These are phyloP conservation scores for Trichosanthes truncata DNA, from an alignment of 306 rosid species.

Conservation along the genomic window DNA sequence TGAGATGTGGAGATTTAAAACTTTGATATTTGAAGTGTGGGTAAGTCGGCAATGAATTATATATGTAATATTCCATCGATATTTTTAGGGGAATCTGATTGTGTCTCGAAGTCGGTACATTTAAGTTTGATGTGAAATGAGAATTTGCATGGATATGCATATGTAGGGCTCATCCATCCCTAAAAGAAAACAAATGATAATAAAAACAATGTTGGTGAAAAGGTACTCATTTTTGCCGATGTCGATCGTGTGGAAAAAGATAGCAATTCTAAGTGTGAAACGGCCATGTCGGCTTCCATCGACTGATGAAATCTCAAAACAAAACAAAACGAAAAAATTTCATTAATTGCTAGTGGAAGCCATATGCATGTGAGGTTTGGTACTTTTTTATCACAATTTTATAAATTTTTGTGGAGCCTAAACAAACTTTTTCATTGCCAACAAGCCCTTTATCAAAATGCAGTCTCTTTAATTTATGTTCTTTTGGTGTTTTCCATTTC, in stretches of 20 bases:
- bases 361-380: neutral
- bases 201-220: neutral
- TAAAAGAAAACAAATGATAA: neutral
- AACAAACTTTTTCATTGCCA: too few species aligned
- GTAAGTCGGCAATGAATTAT: neutral
- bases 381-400: neutral
- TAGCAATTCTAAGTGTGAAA: neutral
- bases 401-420: too few species aligned
- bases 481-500: too few species aligned
- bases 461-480: too few species aligned
- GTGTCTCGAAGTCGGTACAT: neutral
- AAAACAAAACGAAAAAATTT: neutral
- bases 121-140: conserved; percentile 7
- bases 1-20: neutral
- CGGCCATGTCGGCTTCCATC: neutral
- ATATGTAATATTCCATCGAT: neutral
- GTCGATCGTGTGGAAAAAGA: neutral
- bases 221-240: neutral
- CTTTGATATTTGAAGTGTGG: neutral
- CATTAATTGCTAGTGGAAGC: neutral
- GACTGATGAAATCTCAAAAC: too few species aligned
- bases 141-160: conserved; percentile 3
- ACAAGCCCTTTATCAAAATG: too few species aligned
- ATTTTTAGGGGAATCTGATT: neutral
- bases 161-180: neutral